A percentile compares a stretch with the other conserved stretches of the same genome.
Conservation (phyloP, 768 basidiomycete species). For the Plicaturopsis crispa region DNA sequence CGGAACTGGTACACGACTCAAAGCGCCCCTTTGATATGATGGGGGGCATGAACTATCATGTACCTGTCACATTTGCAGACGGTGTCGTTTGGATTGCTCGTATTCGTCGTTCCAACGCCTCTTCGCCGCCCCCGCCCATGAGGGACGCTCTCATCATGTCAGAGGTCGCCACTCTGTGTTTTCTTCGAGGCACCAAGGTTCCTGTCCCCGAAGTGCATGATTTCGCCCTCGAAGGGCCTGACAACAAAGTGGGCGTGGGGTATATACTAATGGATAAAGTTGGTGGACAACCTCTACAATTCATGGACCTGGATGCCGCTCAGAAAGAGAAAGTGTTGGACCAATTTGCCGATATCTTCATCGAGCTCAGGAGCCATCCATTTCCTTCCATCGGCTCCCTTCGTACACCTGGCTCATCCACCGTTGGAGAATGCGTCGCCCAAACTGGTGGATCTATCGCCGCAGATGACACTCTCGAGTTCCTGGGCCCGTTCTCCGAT, state of each 20-base stretch:
- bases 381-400: conserved; percentile 7
- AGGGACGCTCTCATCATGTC: neutral
- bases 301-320: neutral
- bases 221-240: neutral
- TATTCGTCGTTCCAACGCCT: neutral
- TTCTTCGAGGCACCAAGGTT: conserved; percentile 1
- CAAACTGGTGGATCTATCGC: neutral
- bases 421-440: neutral
- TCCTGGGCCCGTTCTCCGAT: neutral
- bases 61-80: conserved; percentile 1
- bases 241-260: conserved; percentile 1
- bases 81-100: conserved; percentile 1
- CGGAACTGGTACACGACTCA: neutral
- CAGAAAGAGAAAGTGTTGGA: neutral
- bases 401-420: too few species aligned
- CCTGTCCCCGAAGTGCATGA: conserved; percentile 6
- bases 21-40: neutral
- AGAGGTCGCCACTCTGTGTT: conserved; percentile 6
- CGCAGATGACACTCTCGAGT: neutral
- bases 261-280: conserved; percentile 7
- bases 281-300: conserved; percentile 1
- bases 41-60: conserved; percentile 4
- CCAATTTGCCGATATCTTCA: conserved; percentile 6
- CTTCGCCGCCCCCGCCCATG: neutral
- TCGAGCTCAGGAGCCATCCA: conserved; percentile 1